phyloP scores from a whole-genome alignment of 192 early-diverging fungal genomes.

The Coemansia sp. region DNA sequence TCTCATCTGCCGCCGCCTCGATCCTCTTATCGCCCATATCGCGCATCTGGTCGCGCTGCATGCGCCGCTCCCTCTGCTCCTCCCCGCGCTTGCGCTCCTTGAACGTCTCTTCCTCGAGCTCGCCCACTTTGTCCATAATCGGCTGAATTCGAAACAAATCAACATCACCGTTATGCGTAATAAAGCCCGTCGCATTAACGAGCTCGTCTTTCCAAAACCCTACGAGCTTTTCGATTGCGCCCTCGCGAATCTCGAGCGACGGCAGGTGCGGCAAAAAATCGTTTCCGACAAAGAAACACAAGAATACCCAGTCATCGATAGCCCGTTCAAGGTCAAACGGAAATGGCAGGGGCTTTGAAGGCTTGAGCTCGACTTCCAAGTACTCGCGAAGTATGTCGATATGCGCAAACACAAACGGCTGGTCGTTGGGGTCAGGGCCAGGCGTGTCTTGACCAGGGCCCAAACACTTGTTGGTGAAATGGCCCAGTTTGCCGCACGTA shows the following conservation, averaged over 20 bases:
- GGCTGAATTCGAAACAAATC: constrained; percentile 74
- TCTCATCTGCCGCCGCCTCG: constrained; percentile 47
- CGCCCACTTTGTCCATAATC: constrained; percentile 81
- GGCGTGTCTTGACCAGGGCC: constrained; percentile 24
- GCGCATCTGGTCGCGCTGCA: constrained; percentile 1
- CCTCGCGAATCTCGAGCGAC: constrained; percentile 91
- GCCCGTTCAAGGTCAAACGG: constrained; percentile 85
- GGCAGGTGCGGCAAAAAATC: constrained; percentile 97
- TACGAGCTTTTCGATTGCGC: constrained; percentile 86
- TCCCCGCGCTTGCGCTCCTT: constrained; percentile 61
- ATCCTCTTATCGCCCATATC: constrained; percentile 37
- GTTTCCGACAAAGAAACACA: constrained; percentile 98
- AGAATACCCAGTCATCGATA: constrained; percentile 96
- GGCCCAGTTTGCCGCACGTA: constrained; percentile 63
- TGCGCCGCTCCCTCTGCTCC: constrained; percentile 46
- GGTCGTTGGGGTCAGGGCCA: constrained; percentile 30
- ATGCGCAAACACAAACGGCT: constrained; percentile 82
- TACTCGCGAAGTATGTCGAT: constrained; percentile 88
- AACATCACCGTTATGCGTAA: constrained; percentile 80
- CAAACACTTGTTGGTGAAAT: constrained; percentile 54
- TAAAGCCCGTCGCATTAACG: constrained; percentile 72
- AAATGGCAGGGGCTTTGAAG: constrained; percentile 63
- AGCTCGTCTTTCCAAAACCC: constrained; percentile 87
- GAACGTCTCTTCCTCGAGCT: constrained; percentile 80
- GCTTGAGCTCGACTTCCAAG: constrained; percentile 77